Evolutionary conservation across 2,329 filamentous ascomycete genomes (phyloP).

Genomic region (Trichoderma koningiopsis): DNA sequence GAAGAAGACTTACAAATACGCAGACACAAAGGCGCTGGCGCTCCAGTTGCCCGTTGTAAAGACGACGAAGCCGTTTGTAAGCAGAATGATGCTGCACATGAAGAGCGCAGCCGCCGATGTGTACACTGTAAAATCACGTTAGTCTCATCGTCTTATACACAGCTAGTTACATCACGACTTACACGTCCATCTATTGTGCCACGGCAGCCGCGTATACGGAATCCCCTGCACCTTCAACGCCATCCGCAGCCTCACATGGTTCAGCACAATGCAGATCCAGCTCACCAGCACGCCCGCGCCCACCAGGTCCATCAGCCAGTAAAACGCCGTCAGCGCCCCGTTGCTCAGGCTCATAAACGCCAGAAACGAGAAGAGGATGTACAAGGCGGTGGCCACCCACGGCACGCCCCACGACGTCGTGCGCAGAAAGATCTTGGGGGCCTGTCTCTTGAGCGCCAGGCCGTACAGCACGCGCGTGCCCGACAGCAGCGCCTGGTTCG

Average conservation of each 20-base stretch:
- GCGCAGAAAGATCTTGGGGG: conserved; percentile 61
- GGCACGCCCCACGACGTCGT: conserved; percentile 66
- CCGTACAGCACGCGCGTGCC: conserved; percentile 71
- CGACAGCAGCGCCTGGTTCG: conserved; percentile 64
- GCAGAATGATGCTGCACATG: conserved; percentile 64
- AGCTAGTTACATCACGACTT: conserved; percentile 36
- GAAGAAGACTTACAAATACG: conserved; percentile 57
- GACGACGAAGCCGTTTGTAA: conserved; percentile 69
- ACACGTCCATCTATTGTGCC: conserved; percentile 66
- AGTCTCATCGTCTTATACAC: background rate
- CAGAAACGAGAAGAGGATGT: conserved; percentile 56
- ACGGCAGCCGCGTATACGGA: conserved; percentile 53
- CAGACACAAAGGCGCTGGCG: conserved; percentile 59
- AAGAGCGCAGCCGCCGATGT: conserved; percentile 62
- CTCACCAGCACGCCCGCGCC: conserved; percentile 64
- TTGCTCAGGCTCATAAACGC: conserved; percentile 61
- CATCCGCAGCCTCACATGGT: conserved; percentile 59
- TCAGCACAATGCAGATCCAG: conserved; percentile 62
- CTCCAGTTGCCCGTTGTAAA: conserved; percentile 64
- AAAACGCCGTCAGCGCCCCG: conserved; percentile 64
- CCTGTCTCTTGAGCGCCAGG: conserved; percentile 66
- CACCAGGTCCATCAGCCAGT: conserved; percentile 64
- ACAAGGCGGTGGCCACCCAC: conserved; percentile 59
- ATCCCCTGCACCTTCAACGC: conserved; percentile 60
- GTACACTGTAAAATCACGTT: conserved; percentile 48